These are phyloP conservation scores for Suillus paluster DNA, from an alignment of 768 basidiomycete species.

Conservation along the genomic window DNA sequence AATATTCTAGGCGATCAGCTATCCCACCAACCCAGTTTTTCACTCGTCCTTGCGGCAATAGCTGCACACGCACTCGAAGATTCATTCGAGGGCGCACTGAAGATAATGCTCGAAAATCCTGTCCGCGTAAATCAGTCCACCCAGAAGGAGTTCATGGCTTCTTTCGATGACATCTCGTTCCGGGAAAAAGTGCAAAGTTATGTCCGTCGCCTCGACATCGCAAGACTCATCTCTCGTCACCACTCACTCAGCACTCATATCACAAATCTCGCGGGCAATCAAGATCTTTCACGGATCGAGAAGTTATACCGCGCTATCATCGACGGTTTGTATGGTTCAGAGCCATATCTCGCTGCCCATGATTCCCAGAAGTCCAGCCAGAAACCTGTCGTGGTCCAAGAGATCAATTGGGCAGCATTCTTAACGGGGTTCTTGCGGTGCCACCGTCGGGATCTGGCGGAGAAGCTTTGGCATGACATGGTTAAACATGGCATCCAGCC, in stretches of 20 bases:
- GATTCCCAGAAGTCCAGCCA: slow-evolving; percentile 39
- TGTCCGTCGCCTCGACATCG: slow-evolving; percentile 51
- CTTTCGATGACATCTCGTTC: slow-evolving; percentile 43
- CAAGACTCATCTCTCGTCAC: slow-evolving; percentile 56
- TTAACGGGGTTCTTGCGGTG: slow-evolving; percentile 65
- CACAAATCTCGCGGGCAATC: slow-evolving; percentile 44
- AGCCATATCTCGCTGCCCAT: slow-evolving; percentile 58
- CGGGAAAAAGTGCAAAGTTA: slow-evolving; percentile 48
- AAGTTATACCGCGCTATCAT: slow-evolving; percentile 56
- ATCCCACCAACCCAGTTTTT: slow-evolving; percentile 31
- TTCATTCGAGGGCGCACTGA: slow-evolving; percentile 61
- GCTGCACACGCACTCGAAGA: slow-evolving; percentile 63
- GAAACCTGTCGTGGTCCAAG: slow-evolving; percentile 56
- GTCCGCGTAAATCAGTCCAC: slow-evolving; percentile 40
- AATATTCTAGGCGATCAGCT: slow-evolving; percentile 23
- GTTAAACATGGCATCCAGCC: slow-evolving; percentile 49
- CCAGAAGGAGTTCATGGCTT: slow-evolving; percentile 44
- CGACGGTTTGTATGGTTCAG: slow-evolving; percentile 51
- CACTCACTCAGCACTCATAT: slow-evolving; percentile 54
- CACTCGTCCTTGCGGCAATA: slow-evolving; percentile 55
- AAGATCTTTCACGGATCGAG: slow-evolving; percentile 40
- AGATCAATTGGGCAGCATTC: slow-evolving; percentile 66
- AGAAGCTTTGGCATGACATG: slow-evolving; percentile 73
- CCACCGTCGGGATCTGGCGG: slow-evolving; percentile 59
- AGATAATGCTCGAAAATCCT: slow-evolving; percentile 42